Conservation (phyloP, 2,329 filamentous ascomycete genomes). For the Pseudopyricularia cyperi region DNA sequence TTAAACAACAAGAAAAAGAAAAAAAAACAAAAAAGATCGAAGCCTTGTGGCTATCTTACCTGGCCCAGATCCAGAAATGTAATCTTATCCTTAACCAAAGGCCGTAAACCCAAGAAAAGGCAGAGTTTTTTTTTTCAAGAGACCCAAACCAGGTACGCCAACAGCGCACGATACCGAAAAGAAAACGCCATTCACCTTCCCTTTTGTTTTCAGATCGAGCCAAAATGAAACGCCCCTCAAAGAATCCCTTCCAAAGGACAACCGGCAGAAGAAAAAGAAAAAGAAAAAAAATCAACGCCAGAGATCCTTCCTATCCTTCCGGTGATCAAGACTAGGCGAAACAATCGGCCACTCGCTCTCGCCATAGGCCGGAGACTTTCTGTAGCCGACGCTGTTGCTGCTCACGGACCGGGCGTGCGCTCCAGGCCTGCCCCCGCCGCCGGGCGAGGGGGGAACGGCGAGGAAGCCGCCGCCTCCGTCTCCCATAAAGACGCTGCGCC, state of each 20-base stretch:
- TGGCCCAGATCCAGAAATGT: no score
- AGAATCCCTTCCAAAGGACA: background rate
- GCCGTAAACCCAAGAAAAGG: no score
- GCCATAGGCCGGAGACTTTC: constrained; percentile 6
- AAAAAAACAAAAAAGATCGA: background rate
- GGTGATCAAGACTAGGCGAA: constrained; percentile 28
- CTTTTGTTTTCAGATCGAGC: no score
- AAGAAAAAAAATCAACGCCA: constrained; percentile 21
- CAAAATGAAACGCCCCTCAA: background rate
- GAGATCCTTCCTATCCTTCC: constrained; percentile 24
- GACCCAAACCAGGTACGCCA: no score
- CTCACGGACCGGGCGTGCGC: constrained; percentile 1
- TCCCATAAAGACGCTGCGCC: constrained; percentile 40
- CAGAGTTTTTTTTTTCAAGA: no score
- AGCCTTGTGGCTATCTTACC: no score
- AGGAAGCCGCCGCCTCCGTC: constrained; percentile 39
- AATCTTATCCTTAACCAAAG: no score
- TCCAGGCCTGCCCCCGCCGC: constrained; percentile 8
- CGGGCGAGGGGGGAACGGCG: constrained; percentile 27
- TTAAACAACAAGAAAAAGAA: background rate
- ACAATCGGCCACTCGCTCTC: constrained; percentile 28
- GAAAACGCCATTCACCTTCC: no score
- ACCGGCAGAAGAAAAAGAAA: background rate
- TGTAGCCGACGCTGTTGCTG: constrained; percentile 10
- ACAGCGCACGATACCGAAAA: no score